phyloP scores from a whole-genome alignment of 139 green algal genomes.

The Choricystis sp. region DNA sequence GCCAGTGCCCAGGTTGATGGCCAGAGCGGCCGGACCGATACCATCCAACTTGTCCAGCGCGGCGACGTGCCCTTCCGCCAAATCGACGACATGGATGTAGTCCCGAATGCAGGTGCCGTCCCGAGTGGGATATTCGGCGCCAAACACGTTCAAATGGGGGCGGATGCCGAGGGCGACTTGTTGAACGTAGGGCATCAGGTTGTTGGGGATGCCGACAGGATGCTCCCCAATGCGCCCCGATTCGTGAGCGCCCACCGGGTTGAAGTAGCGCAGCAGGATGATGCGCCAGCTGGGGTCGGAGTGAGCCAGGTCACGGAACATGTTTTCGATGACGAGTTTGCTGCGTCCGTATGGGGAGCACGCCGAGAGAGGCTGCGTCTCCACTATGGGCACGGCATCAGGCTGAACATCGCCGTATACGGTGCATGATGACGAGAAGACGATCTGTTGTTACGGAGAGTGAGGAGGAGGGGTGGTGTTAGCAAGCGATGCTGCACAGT shows the following conservation, averaged over 20 bases:
- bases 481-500: too few relatives aligned
- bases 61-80: slow-evolving; percentile 68
- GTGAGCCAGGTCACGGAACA: slow-evolving; percentile 47
- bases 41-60: slow-evolving; percentile 61
- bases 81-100: slow-evolving; percentile 98
- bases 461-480: too few relatives aligned
- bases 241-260: slow-evolving; percentile 32
- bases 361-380: slow-evolving; percentile 55
- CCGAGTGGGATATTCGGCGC: slow-evolving; percentile 80
- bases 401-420: slow-evolving; percentile 97
- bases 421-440: slow-evolving; percentile 27
- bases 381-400: slow-evolving; percentile 76
- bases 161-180: slow-evolving; percentile 77
- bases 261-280: slow-evolving; percentile 29
- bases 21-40: slow-evolving; percentile 33
- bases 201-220: slow-evolving; percentile 55
- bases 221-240: slow-evolving; percentile 11
- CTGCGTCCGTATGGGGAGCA: slow-evolving; percentile 88
- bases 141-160: slow-evolving; percentile 77
- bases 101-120: slow-evolving; percentile 82
- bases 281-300: slow-evolving; percentile 68
- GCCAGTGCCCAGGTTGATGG: slow-evolving; percentile 87
- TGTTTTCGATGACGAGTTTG: slow-evolving; percentile 97
- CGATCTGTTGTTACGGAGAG: slow-evolving; percentile 17
- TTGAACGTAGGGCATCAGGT: slow-evolving; percentile 98